Evolutionary conservation across 495 filamentous ascomycete species (phyloP).

Genomic region (Cudoniella acicularis): DNA sequence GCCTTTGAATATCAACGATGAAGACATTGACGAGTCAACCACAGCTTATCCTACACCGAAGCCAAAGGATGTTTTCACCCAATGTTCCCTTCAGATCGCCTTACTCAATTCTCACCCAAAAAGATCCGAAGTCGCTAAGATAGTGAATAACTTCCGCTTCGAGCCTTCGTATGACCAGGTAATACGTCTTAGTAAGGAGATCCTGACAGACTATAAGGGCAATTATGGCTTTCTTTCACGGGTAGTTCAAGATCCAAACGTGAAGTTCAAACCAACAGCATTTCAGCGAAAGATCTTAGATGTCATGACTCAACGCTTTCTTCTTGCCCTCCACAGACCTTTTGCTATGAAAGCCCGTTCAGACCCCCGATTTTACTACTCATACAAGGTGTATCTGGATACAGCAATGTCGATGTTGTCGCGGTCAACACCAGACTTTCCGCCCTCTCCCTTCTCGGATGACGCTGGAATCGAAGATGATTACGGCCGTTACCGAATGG

Average conservation of each 20-base stretch:
- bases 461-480: background rate
- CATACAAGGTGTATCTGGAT: constrained; percentile 42
- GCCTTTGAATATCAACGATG: constrained; percentile 50
- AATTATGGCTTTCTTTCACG: constrained; percentile 16
- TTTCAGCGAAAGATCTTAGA: constrained; percentile 33
- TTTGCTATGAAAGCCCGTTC: constrained; percentile 31
- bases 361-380: constrained; percentile 42
- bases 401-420: constrained; percentile 40
- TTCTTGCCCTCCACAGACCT: constrained; percentile 46
- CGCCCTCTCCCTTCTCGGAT: background rate
- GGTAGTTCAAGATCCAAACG: background rate
- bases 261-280: background rate
- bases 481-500: constrained; percentile 15
- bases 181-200: constrained; percentile 39
- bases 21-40: constrained; percentile 29
- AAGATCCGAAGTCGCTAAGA: constrained; percentile 45
- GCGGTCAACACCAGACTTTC: constrained; percentile 11
- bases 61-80: constrained; percentile 35
- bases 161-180: constrained; percentile 49
- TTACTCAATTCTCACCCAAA: constrained; percentile 44
- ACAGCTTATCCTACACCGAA: background rate
- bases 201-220: constrained; percentile 35
- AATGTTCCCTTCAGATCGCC: constrained; percentile 48
- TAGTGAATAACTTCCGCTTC: constrained; percentile 45
- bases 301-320: constrained; percentile 47